These are phyloP conservation scores for Hypoxylon sp. DNA, from an alignment of 2,329 filamentous ascomycete genomes.

Conservation along the genomic window DNA sequence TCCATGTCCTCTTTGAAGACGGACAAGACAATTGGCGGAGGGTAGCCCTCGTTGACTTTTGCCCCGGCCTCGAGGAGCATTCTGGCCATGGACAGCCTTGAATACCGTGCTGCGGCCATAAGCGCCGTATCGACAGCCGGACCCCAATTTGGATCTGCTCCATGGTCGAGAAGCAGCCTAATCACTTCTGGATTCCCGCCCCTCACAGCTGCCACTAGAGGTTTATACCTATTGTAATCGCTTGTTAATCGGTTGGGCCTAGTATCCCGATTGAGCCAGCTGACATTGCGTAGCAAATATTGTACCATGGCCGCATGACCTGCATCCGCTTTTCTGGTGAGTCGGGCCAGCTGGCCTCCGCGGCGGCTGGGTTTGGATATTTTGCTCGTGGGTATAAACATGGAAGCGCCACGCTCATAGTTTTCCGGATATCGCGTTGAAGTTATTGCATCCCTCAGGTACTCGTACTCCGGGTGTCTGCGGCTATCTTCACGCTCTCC, in stretches of 20 bases:
- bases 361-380: background rate
- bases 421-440: background rate
- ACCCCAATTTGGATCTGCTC: background rate
- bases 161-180: conserved; percentile 6
- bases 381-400: background rate
- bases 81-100: background rate
- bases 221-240: background rate
- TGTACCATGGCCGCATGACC: conserved; percentile 7
- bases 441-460: background rate
- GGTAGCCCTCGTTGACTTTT: conserved; percentile 15
- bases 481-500: background rate
- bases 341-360: background rate
- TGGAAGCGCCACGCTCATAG: background rate
- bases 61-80: conserved; percentile 35
- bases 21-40: conserved; percentile 25
- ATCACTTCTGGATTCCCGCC: background rate
- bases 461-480: background rate
- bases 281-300: background rate
- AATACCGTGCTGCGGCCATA: background rate
- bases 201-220: background rate
- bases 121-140: background rate
- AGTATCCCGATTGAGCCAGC: background rate
- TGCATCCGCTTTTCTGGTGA: background rate
- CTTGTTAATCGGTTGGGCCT: background rate
- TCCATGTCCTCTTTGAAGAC: conserved; percentile 35